phyloP scores from a whole-genome alignment of 176 grass and related monocot species.

The Oryza punctata region DNA sequence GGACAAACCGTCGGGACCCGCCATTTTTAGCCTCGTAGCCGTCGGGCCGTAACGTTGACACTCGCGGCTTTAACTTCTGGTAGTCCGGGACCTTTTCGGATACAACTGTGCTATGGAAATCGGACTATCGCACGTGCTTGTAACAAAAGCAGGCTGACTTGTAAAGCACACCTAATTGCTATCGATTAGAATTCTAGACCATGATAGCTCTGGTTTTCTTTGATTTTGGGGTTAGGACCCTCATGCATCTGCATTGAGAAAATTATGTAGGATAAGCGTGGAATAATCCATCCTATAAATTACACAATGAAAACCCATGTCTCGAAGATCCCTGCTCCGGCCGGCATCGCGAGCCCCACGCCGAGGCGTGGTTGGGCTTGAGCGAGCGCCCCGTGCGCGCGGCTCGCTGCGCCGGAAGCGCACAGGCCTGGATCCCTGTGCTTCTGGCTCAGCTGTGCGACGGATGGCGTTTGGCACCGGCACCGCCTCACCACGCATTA shows the following conservation, averaged over 20 bases:
- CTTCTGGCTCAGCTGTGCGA: not conserved
- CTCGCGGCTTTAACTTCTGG: conserved; percentile 6
- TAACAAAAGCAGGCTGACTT: conserved; percentile 4
- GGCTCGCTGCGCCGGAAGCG: not conserved
- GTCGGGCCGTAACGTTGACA: conserved; percentile 10
- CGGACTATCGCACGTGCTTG: conserved; percentile 32
- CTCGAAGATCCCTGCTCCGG: not conserved
- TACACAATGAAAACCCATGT: not conserved
- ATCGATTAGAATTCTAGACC: not conserved
- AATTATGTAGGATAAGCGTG: not conserved
- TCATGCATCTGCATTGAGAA: not conserved
- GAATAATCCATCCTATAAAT: not conserved
- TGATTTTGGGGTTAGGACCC: not conserved
- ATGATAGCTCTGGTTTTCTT: not conserved
- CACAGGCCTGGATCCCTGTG: not conserved
- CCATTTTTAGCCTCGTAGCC: conserved; percentile 31
- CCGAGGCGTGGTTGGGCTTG: not conserved
- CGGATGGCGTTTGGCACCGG: conserved; percentile 9
- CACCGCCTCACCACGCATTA: not conserved
- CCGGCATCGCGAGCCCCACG: not conserved
- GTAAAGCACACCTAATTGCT: conserved; percentile 9
- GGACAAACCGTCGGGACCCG: conserved; percentile 23
- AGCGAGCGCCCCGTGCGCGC: not conserved
- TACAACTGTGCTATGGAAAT: not conserved
- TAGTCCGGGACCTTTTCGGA: not conserved